These are phyloP conservation scores for Sporothrix variecibatus DNA, from an alignment of 2,329 filamentous ascomycete genomes.

Conservation along the genomic window DNA sequence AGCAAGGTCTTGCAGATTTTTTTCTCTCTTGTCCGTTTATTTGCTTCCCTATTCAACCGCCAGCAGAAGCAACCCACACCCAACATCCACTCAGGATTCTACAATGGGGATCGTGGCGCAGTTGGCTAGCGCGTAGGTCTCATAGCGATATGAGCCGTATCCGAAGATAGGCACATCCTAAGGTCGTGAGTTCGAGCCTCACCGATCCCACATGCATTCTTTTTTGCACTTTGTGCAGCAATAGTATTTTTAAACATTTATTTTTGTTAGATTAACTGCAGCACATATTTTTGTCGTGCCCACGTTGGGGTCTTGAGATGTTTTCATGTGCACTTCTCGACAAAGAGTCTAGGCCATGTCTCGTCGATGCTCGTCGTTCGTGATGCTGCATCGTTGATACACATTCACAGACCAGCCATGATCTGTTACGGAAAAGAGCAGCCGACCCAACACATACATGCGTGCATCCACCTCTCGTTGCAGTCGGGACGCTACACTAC, in stretches of 20 bases:
- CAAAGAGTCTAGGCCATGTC: neutral
- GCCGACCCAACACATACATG: neutral
- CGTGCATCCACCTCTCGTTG: neutral
- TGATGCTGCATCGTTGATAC: neutral
- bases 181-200: slow-evolving; percentile 34
- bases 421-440: neutral
- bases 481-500: neutral
- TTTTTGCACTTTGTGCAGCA: neutral
- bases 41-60: neutral
- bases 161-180: slow-evolving; percentile 27
- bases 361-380: neutral
- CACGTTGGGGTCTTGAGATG: neutral
- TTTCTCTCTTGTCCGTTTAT: neutral
- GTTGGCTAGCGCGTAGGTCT: slow-evolving; percentile 24
- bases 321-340: neutral
- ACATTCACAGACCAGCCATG: neutral
- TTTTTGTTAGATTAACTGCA: neutral
- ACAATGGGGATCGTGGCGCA: slow-evolving; percentile 19
- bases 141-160: slow-evolving; percentile 20
- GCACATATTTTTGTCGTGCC: neutral
- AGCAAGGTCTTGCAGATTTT: slow-evolving; percentile 10
- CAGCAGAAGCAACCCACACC: neutral
- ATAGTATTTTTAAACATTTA: neutral
- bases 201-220: slow-evolving; percentile 27
- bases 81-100: neutral